phyloP scores from a whole-genome alignment of 805 yeast genomes.

The Cyberlindnera petersonii region DNA sequence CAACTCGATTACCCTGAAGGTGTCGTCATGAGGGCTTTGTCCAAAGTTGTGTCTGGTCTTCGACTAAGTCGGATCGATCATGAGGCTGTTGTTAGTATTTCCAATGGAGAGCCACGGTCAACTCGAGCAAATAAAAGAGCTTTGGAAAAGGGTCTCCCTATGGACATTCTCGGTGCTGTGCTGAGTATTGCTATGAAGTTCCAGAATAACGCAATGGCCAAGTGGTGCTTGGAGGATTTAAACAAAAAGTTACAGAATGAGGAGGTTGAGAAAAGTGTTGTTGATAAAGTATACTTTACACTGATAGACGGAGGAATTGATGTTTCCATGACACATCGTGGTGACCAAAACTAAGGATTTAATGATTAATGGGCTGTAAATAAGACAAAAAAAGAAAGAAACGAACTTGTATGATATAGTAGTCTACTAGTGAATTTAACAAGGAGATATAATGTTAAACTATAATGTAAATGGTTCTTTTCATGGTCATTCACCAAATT shows the following conservation, averaged over 20 bases:
- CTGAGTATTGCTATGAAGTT: slow-evolving; percentile 10
- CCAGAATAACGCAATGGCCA: slow-evolving; percentile 7
- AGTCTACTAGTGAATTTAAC: no score
- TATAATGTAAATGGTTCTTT: no score
- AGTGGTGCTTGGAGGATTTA: slow-evolving; percentile 13
- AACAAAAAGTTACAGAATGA: neutral
- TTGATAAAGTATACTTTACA: neutral
- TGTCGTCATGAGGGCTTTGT: slow-evolving; percentile 6
- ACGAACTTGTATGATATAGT: no score
- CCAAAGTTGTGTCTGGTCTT: slow-evolving; percentile 7
- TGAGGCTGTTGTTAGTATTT: neutral
- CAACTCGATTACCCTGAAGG: slow-evolving; percentile 5
- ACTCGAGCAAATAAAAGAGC: neutral
- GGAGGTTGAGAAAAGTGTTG: neutral
- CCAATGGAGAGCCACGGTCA: slow-evolving; percentile 3
- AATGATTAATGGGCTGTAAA: slow-evolving; percentile 2
- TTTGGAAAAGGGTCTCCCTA: slow-evolving; percentile 8
- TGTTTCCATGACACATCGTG: no score
- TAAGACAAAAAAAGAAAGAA: neutral
- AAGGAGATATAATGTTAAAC: no score
- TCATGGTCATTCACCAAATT: no score
- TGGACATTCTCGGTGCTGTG: slow-evolving; percentile 11
- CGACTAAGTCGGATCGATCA: neutral
- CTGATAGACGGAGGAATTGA: neutral
- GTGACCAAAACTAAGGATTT: neutral